Evolutionary conservation across 140 eudicot genomes (phyloP), one percentile per base, ranked within the genome.

Genomic region (Ambrosia hybrid): DNA sequence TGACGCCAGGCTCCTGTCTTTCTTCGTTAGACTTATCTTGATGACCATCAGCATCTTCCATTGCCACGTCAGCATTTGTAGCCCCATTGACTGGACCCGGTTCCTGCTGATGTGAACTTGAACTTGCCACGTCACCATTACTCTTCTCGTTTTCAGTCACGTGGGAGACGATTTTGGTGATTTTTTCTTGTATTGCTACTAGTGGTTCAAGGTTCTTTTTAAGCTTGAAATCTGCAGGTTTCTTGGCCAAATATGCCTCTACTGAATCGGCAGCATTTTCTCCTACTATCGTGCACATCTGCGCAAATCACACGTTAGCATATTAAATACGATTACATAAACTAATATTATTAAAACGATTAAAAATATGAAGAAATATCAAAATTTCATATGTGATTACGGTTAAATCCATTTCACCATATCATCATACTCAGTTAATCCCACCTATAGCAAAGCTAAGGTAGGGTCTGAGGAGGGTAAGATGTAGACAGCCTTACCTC

Each of bases 211-310:
- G 87, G 12, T 80, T 94, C 61, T 74, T 82, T 63, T 80, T 81
- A 68, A 81, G 52, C 73, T 81, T 57, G 13, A 55, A 49, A 62
- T 78, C 76, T 6, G 78, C 74, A 0, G 87, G 83, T 78, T 84
- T 78, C 65, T 79, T 79, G 13, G 85, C 69, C 65, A 79, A 0
- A 63, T 73, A 75, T 33, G 88, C 76, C 69, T 79, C 85, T 7
- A 72, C 84, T 3, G 83, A 66, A 48, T 79, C 92, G 1, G 65
- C 78, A 13, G 80, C 79, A 41, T 74, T 83, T 34, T 83, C 91
- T 36, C 65, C 79, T 15, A 94, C 57, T 46, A 82, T 64, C 73
- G 73, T 84, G 81, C 89, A 80, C 87, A 89, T 87, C 98, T 92
- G 81, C 69, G 79, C 69, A 72, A n/a, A 73, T 39, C 63, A 68